A percentile compares a stretch with the other conserved stretches of the same genome.
Conservation (phyloP, 2,329 filamentous ascomycete species). For the Colletotrichum sp. region DNA sequence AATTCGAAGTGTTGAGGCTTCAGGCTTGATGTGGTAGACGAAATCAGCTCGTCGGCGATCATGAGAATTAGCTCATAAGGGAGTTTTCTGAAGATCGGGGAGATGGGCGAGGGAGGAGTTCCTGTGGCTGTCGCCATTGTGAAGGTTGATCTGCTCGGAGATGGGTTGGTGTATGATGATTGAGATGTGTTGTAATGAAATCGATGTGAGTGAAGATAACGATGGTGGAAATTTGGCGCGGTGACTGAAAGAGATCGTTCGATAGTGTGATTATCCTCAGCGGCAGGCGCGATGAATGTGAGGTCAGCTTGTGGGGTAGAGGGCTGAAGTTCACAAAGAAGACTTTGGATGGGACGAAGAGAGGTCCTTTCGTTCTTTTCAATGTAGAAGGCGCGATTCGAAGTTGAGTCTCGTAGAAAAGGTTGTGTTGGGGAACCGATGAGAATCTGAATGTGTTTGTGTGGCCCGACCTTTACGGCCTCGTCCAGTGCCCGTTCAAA, state of each 20-base stretch:
- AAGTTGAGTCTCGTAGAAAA: background rate
- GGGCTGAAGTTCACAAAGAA: background rate
- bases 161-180: background rate
- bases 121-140: background rate
- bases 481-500: background rate
- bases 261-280: background rate
- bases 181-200: background rate
- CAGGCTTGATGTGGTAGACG: background rate
- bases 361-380: background rate
- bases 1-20: background rate
- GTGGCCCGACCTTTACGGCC: background rate
- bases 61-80: background rate
- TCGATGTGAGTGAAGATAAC: background rate
- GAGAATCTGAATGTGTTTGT: background rate
- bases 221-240: fast-evolving
- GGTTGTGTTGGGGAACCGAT: fast-evolving
- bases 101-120: background rate
- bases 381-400: background rate
- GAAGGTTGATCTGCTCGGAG: background rate
- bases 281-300: background rate
- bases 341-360: background rate
- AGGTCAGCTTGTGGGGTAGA: background rate
- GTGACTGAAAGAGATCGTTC: background rate
- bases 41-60: background rate
- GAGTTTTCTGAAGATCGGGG: background rate